Percentiles rank a stretch among this genome's conserved stretches.
Conservation (phyloP, 495 filamentous ascomycete species). For the Tuber borchii region DNA sequence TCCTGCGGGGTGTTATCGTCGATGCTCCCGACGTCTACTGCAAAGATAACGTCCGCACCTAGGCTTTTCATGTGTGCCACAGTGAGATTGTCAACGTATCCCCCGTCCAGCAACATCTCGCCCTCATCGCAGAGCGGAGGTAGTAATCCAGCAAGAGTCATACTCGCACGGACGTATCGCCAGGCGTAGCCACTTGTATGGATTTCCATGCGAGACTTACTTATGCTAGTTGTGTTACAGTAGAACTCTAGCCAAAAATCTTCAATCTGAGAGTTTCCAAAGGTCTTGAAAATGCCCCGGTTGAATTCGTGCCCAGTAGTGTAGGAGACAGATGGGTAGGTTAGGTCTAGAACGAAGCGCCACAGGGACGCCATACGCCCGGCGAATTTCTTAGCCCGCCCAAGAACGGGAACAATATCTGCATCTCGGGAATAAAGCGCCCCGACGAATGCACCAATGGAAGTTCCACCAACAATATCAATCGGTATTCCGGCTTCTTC, state of each 20-base stretch:
- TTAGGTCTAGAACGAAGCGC: constrained; percentile 91
- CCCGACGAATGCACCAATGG: constrained; percentile 95
- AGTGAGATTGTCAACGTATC: constrained; percentile 94
- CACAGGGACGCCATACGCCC: constrained; percentile 96
- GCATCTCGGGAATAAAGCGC: constrained; percentile 93
- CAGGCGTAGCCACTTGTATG: constrained; percentile 94
- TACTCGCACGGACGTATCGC: constrained; percentile 91
- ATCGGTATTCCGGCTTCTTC: constrained; percentile 96
- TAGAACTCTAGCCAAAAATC: constrained; percentile 99
- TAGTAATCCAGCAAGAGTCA: constrained; percentile 87
- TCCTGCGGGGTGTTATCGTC: constrained; percentile 84
- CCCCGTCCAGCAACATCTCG: constrained; percentile 89
- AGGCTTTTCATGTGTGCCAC: constrained; percentile 95
- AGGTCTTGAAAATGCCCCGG: constrained; percentile 96
- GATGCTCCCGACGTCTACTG: constrained; percentile 84
- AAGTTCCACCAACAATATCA: constrained; percentile 92
- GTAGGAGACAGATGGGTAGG: constrained; percentile 86
- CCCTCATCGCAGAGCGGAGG: constrained; percentile 95
- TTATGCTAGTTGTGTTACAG: constrained; percentile 98
- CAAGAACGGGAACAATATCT: constrained; percentile 94
- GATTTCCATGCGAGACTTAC: constrained; percentile 76
- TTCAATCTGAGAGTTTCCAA: constrained; percentile 92
- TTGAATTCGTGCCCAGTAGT: constrained; percentile 99
- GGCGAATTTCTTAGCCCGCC: constrained; percentile 91
- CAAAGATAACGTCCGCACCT: constrained; percentile 88